Evolutionary conservation across 371 early-diverging fungal genomes (phyloP).

Genomic region (Basidiobolus heterosporus): DNA sequence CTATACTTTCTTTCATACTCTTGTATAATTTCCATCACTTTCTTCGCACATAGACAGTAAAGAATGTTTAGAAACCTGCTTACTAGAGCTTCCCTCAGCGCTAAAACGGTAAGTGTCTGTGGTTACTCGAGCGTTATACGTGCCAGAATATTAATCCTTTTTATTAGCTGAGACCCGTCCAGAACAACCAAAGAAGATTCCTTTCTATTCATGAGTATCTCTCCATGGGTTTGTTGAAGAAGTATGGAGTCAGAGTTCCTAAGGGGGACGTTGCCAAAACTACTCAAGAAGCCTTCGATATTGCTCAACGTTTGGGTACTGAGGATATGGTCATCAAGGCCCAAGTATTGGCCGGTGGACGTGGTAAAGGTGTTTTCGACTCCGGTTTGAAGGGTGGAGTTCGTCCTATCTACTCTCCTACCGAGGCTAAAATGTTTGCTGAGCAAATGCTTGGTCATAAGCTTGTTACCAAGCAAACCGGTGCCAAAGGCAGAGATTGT

Average conservation of each 20-base stretch:
- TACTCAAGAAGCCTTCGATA: constrained; percentile 71
- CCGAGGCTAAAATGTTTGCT: constrained; percentile 75
- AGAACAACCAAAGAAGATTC: constrained; percentile 49
- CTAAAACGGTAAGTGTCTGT: too few relatives aligned
- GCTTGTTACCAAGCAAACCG: constrained; percentile 95
- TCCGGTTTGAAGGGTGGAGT: constrained; percentile 94
- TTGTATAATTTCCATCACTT: too few relatives aligned
- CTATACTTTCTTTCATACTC: too few relatives aligned
- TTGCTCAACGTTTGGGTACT: constrained; percentile 63
- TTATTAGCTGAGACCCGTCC: not conserved
- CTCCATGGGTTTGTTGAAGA: constrained; percentile 76
- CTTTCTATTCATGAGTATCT: constrained; percentile 94
- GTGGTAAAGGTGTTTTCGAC: constrained; percentile 94
- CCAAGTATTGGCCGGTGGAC: constrained; percentile 96
- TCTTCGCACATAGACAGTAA: too few relatives aligned
- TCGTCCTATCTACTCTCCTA: constrained; percentile 71
- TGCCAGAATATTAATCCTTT: too few relatives aligned
- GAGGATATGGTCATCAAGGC: constrained; percentile 94
- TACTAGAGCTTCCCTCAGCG: too few relatives aligned
- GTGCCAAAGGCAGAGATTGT: constrained; percentile 86
- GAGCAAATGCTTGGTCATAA: constrained; percentile 93
- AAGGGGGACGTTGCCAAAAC: constrained; percentile 79
- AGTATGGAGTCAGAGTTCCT: constrained; percentile 84
- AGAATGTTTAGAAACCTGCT: too few relatives aligned
- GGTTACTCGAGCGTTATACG: too few relatives aligned